Percentiles rank a stretch among this genome's conserved stretches.
Evolutionary conservation across 108 stramenopile species (phyloP).

Genomic region (Fragilaria crotonensis): DNA sequence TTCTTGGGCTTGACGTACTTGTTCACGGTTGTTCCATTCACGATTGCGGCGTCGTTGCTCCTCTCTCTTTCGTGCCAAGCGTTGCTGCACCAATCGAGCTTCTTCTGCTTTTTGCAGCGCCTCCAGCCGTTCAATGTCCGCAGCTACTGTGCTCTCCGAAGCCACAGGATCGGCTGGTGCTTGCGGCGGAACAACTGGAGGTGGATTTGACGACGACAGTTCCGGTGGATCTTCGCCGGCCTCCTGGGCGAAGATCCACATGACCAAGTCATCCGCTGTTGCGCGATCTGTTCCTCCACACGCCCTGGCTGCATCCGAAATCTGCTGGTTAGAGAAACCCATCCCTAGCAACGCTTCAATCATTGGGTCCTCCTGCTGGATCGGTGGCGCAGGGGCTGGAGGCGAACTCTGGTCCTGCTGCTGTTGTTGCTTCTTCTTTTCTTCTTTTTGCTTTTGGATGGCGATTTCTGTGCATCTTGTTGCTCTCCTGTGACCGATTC

Average conservation of each 20-base stretch:
- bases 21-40: conserved; percentile 76
- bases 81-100: conserved; percentile 32
- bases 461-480: conserved; percentile 24
- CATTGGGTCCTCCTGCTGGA: conserved; percentile 44
- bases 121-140: conserved; percentile 20
- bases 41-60: conserved; percentile 73
- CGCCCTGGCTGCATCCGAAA: conserved; percentile 52
- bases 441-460: conserved; percentile 22
- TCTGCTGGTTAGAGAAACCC: conserved; percentile 70
- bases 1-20: conserved; percentile 35
- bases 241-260: conserved; percentile 67
- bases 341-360: conserved; percentile 65
- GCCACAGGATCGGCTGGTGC: conserved; percentile 3
- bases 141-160: conserved; percentile 9
- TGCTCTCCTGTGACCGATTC: conserved; percentile 12
- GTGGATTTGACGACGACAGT: background rate
- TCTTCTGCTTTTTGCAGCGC: conserved; percentile 39
- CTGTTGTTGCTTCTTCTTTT: conserved; percentile 53
- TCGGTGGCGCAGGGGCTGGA: conserved; percentile 7
- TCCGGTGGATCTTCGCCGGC: conserved; percentile 1
- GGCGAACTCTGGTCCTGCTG: conserved; percentile 7
- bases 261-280: conserved; percentile 74
- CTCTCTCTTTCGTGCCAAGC: conserved; percentile 63
- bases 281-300: conserved; percentile 70
- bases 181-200: background rate